Conservation (phyloP, 768 basidiomycete genomes). For the Lentinula boryana region DNA sequence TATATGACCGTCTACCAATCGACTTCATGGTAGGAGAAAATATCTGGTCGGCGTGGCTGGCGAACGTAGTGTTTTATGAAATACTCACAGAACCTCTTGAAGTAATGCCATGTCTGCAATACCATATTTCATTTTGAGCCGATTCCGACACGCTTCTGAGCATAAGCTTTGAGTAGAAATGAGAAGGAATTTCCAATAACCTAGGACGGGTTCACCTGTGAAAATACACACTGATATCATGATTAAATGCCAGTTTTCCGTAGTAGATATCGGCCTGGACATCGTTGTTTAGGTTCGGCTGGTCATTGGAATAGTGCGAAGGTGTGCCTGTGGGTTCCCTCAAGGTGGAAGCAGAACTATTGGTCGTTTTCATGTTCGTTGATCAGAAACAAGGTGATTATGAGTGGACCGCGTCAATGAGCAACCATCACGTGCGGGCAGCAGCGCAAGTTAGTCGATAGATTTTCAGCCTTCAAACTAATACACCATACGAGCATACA, state of each 20-base stretch:
- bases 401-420: constrained; percentile 8
- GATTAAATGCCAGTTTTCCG: neutral
- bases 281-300: neutral
- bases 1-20: neutral
- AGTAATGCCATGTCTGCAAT: neutral
- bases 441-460: neutral
- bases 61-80: neutral
- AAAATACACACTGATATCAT: neutral
- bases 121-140: neutral
- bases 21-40: neutral
- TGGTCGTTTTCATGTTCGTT: neutral
- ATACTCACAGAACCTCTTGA: neutral
- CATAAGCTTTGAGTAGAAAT: neutral
- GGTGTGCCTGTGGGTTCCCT: neutral
- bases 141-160: neutral
- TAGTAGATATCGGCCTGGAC: neutral
- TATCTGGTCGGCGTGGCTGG: no score
- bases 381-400: neutral
- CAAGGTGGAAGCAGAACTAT: neutral
- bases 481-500: no score
- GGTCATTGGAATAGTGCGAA: no score
- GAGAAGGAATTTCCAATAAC: neutral
- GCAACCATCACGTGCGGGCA: constrained; percentile 2
- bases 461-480: no score
- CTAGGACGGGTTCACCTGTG: neutral